Percentiles rank a stretch among this genome's conserved stretches.
phyloP scores from a whole-genome alignment of 345 rosid genomes.

The Isatis tinctoria region DNA sequence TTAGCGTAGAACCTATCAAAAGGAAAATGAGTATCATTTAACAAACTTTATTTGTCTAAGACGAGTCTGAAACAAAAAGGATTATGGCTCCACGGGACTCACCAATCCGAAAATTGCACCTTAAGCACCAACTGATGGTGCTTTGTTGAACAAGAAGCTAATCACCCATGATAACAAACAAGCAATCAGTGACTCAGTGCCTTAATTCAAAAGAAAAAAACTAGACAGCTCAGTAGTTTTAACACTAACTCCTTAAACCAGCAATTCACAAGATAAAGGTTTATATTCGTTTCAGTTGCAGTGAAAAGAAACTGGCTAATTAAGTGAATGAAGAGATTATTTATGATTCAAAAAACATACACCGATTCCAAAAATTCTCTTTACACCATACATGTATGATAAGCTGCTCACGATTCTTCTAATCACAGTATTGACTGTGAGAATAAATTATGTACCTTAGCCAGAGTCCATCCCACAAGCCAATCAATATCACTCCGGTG shows the following conservation, averaged over 20 bases:
- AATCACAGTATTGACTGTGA: conserved; percentile 46
- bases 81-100: too few species aligned
- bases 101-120: too few species aligned
- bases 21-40: too few species aligned
- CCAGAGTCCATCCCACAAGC: conserved; percentile 94
- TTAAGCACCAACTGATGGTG: too few species aligned
- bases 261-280: neutral
- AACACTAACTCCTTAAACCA: conserved; percentile 8
- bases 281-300: neutral
- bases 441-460: conserved; percentile 56
- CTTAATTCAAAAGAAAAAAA: too few species aligned
- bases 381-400: conserved; percentile 80
- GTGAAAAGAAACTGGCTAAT: neutral
- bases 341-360: conserved; percentile 41
- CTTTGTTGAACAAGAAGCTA: too few species aligned
- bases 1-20: too few species aligned
- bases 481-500: conserved; percentile 94
- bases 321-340: neutral
- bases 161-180: too few species aligned
- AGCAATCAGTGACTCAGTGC: too few species aligned
- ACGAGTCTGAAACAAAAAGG: too few species aligned
- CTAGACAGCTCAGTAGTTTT: too few species aligned
- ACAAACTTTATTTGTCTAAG: too few species aligned
- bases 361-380: conserved; percentile 69
- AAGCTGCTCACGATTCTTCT: conserved; percentile 79